Conservation (phyloP, 345 rosid species). For the Euphorbia peplus region DNA sequence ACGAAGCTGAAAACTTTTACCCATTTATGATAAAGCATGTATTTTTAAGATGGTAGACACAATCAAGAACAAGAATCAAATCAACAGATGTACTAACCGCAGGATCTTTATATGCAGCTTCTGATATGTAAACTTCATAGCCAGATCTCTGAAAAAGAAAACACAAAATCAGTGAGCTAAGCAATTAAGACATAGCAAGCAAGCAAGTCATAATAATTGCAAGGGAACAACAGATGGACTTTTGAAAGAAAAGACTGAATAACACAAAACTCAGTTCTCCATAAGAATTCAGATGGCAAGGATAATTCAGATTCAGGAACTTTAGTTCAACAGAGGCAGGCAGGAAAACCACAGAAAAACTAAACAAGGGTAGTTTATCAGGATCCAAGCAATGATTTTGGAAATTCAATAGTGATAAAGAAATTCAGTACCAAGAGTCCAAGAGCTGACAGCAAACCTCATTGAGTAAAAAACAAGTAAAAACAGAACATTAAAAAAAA, state of each 20-base stretch:
- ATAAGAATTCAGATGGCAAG: background rate
- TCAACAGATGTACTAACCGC: constrained; percentile 46
- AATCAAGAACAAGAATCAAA: background rate
- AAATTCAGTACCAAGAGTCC: background rate
- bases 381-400: background rate
- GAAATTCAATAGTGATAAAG: background rate
- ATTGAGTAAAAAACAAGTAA: background rate
- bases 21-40: constrained; percentile 9
- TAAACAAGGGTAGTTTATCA: background rate
- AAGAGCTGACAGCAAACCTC: background rate
- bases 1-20: constrained; percentile 9
- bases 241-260: background rate
- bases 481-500: background rate
- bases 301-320: background rate
- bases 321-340: background rate
- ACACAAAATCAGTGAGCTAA: constrained; percentile 27
- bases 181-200: background rate
- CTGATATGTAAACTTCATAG: constrained; percentile 85
- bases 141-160: constrained; percentile 73
- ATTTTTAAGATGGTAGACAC: background rate
- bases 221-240: background rate
- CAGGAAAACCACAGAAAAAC: background rate
- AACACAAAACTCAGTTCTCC: background rate
- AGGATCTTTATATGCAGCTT: constrained; percentile 88
- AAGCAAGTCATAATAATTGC: background rate